phyloP scores from a whole-genome alignment of 2,329 filamentous ascomycete species.

The Ascosphaera acerosa region DNA sequence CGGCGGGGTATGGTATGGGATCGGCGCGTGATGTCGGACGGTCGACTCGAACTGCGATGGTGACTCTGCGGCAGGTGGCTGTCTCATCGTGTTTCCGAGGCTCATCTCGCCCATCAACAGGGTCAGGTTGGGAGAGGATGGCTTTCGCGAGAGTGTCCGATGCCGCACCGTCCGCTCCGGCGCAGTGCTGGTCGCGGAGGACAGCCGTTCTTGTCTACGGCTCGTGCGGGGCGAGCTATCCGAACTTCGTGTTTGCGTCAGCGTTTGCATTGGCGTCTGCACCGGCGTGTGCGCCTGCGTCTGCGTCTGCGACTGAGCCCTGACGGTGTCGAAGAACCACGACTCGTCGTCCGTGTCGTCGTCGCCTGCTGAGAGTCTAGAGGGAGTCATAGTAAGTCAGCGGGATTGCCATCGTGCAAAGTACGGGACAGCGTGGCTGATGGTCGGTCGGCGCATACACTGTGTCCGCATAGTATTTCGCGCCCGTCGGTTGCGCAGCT shows the following conservation, averaged over 20 bases:
- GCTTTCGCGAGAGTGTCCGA: background rate
- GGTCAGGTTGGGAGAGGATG: background rate
- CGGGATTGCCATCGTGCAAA: conserved; percentile 24
- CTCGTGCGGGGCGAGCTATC: no score
- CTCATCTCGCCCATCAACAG: background rate
- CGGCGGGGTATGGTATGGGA: background rate
- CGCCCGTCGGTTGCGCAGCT: conserved; percentile 39
- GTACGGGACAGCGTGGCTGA: no score
- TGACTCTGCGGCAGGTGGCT: no score
- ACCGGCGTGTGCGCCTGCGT: conserved; percentile 22
- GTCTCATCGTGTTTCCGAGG: background rate
- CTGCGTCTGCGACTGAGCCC: conserved; percentile 18
- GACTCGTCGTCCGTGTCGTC: conserved; percentile 48
- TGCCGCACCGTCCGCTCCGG: conserved; percentile 9
- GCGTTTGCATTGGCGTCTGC: conserved; percentile 22
- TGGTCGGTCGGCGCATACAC: conserved; percentile 28
- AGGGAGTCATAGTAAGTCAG: no score
- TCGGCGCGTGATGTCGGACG: background rate
- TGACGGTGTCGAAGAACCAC: conserved; percentile 92
- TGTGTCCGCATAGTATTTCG: conserved; percentile 84
- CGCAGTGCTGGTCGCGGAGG: no score
- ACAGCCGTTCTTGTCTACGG: no score
- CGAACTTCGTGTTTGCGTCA: conserved; percentile 13
- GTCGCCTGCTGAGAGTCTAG: no score
- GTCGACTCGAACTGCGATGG: background rate